Evolutionary conservation across 2,329 filamentous ascomycete species (phyloP), one percentile per base, ranked within the genome.

Genomic region (Pseudodiploospora longispora): DNA sequence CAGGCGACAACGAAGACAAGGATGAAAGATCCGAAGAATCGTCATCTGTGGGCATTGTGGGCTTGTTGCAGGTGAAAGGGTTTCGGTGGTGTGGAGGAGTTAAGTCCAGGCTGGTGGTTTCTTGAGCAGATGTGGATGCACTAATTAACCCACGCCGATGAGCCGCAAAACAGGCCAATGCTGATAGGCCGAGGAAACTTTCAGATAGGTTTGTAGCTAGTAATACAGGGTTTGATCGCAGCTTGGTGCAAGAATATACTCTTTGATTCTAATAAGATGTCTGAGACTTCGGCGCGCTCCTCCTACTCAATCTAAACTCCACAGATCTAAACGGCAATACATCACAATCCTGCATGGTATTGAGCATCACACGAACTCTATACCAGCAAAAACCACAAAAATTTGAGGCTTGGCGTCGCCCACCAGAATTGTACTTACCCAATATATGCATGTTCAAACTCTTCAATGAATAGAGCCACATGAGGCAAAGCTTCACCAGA

Each of bases 11-110:
- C 40, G 68, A 74, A 19, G 74, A 75, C 42, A 76, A 56, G 31
- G 76, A 80, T 38, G 80, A 82, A 46, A 83, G 70, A 44, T 82
- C 78, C 36, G 78, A 83, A 44, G 76, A 80, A 50, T 81, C 77
- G 59, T 80, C 75, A 55, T 76, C 76, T 46, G 75, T 67, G 48
- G 77, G 66, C 76, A 80, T 80, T 60, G 32, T 42, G 55, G 51
- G 43, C 45, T 42, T 52, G 42, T 36, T 38, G 30, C 31, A 44
- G 41, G 46, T 48, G 48, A 54, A 51, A 53, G 50, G 33, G 42
- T 35, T 41, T 46, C 47, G 52, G 51, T 50, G 47, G 49, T 52
- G 50, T 56, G 53, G 54, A 53, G 50, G 55, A 53, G 54, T 45
- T 42, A 55, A 53, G 55, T 57, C 56, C 54, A 53, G 58, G 52